phyloP scores from a whole-genome alignment of 2,329 filamentous ascomycete genomes.

The Ustilaginoidea virens region DNA sequence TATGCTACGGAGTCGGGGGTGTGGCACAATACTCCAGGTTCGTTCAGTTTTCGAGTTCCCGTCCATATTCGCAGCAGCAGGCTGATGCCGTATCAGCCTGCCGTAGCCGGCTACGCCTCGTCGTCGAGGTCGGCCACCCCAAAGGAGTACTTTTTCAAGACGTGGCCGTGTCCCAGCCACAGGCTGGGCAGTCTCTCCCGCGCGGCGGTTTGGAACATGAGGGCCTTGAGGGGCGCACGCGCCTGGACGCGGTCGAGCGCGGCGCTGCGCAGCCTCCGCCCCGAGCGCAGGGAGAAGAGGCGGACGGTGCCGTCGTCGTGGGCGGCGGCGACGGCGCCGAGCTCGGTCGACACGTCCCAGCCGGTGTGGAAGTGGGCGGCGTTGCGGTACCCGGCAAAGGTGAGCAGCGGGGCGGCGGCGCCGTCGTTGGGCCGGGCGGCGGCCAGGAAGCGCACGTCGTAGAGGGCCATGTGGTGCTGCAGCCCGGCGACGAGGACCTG shows the following conservation, averaged over 20 bases:
- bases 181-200: conserved; percentile 29
- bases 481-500: conserved; percentile 39
- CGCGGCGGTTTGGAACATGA: conserved; percentile 31
- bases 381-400: conserved; percentile 36
- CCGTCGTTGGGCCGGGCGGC: conserved; percentile 18
- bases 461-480: conserved; percentile 32
- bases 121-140: conserved; percentile 17
- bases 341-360: conserved; percentile 31
- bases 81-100: too few species aligned
- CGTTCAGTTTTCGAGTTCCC: too few species aligned
- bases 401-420: conserved; percentile 24
- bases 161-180: conserved; percentile 24
- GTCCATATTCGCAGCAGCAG: neutral
- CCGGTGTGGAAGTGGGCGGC: conserved; percentile 30
- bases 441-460: conserved; percentile 35
- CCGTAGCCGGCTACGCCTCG: too few species aligned
- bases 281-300: conserved; percentile 34
- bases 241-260: conserved; percentile 11
- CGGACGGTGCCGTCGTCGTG: conserved; percentile 32
- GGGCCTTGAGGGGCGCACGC: conserved; percentile 20
- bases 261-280: conserved; percentile 18
- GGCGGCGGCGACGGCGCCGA: conserved; percentile 36
- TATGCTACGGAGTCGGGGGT: too few species aligned
- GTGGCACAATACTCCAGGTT: too few species aligned
- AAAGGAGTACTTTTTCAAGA: conserved; percentile 29